Conservation (phyloP, 2,329 filamentous ascomycete species). For the Shiraia sp. region DNA sequence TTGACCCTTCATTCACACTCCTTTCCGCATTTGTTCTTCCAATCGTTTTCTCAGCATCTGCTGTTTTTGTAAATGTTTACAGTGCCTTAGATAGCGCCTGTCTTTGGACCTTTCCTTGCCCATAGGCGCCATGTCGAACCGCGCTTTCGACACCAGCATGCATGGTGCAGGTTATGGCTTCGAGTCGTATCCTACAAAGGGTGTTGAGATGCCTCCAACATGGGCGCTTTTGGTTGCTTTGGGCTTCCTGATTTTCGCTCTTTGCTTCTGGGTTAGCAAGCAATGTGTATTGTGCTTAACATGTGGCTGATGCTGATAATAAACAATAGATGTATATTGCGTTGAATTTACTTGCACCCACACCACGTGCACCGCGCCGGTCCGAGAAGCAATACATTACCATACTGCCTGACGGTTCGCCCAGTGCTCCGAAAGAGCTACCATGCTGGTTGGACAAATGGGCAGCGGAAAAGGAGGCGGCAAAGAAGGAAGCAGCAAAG, state of each 20-base stretch:
- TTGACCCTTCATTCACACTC: constrained; percentile 11
- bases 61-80: constrained; percentile 22
- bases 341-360: constrained; percentile 76
- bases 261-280: constrained; percentile 35
- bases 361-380: constrained; percentile 71
- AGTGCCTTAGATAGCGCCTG: constrained; percentile 19
- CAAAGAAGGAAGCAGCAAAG: constrained; percentile 34
- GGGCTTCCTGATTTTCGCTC: constrained; percentile 25
- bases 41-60: background rate
- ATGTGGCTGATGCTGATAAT: constrained; percentile 3
- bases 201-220: constrained; percentile 35
- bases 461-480: constrained; percentile 60
- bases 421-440: constrained; percentile 60
- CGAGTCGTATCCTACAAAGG: constrained; percentile 24
- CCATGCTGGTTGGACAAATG: constrained; percentile 88
- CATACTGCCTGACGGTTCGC: constrained; percentile 66
- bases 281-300: background rate
- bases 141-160: constrained; percentile 29
- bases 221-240: constrained; percentile 35
- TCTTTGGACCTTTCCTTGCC: constrained; percentile 13
- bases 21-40: background rate
- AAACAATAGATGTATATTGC: constrained; percentile 63
- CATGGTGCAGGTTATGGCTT: constrained; percentile 32
- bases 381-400: constrained; percentile 88
- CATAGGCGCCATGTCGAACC: constrained; percentile 22